phyloP scores from a whole-genome alignment of 495 filamentous ascomycete genomes.

The Aspergillus heteromorphus region DNA sequence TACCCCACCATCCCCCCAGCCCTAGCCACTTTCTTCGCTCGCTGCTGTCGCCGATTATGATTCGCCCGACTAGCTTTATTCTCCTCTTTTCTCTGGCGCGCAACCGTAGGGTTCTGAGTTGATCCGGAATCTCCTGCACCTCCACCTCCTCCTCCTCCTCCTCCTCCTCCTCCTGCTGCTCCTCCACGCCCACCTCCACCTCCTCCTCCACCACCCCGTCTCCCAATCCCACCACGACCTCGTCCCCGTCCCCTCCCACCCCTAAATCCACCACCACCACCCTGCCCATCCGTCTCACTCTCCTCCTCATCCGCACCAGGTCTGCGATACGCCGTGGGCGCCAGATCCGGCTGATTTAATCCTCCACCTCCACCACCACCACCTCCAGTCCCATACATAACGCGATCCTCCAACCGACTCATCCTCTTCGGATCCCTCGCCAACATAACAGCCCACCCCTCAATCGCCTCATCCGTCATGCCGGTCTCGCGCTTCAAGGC shows the following conservation, averaged over 20 bases:
- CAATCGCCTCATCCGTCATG: slow-evolving; percentile 90
- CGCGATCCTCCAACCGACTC: slow-evolving; percentile 60
- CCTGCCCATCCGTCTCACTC: neutral
- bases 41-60: slow-evolving; percentile 70
- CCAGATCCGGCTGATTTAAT: slow-evolving; percentile 52
- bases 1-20: slow-evolving; percentile 38
- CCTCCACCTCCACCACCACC: slow-evolving; percentile 31
- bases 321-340: slow-evolving; percentile 52
- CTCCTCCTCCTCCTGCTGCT: slow-evolving; percentile 32
- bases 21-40: slow-evolving; percentile 72
- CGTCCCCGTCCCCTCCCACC: slow-evolving; percentile 21
- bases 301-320: slow-evolving; percentile 27
- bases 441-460: slow-evolving; percentile 90
- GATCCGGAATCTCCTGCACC: slow-evolving; percentile 39
- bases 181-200: slow-evolving; percentile 55
- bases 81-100: slow-evolving; percentile 67
- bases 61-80: slow-evolving; percentile 73
- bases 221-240: slow-evolving; percentile 42
- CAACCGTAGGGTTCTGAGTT: slow-evolving; percentile 55
- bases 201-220: slow-evolving; percentile 46
- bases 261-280: neutral
- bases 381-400: slow-evolving; percentile 51
- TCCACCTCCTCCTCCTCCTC: slow-evolving; percentile 53
- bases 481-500: slow-evolving; percentile 70
- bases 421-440: slow-evolving; percentile 60